phyloP scores from a whole-genome alignment of 352 stramenopile species.

The Pilasporangium apinafurcum region DNA sequence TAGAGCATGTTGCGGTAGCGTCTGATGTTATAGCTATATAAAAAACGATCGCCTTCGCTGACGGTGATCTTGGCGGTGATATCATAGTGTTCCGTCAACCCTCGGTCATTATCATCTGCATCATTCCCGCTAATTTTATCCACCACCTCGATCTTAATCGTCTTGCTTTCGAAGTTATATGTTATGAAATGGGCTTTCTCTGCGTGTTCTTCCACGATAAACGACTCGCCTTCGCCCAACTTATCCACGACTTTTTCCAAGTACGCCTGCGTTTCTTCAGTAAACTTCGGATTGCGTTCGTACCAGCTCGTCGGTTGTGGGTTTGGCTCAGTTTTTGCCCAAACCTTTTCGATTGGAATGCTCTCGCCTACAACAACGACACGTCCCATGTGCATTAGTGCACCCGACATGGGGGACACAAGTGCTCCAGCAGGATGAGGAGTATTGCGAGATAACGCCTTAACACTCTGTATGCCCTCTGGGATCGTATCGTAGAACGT shows the following conservation, averaged over 20 bases:
- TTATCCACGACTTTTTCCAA: conserved; percentile 35
- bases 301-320: conserved; percentile 27
- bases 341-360: conserved; percentile 32
- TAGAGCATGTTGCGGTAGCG: conserved; percentile 40
- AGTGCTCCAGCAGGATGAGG: conserved; percentile 40
- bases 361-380: conserved; percentile 37
- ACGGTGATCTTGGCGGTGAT: conserved; percentile 10
- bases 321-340: conserved; percentile 39
- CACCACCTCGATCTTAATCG: conserved; percentile 43
- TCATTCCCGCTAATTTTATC: conserved; percentile 15
- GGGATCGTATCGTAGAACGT: conserved; percentile 24
- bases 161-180: conserved; percentile 14
- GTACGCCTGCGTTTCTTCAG: conserved; percentile 22
- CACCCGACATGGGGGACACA: conserved; percentile 49
- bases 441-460: conserved; percentile 35
- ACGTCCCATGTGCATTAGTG: conserved; percentile 37
- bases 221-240: conserved; percentile 29
- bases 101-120: background rate
- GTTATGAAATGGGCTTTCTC: conserved; percentile 28
- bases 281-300: conserved; percentile 23
- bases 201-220: conserved; percentile 20
- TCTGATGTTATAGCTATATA: conserved; percentile 37
- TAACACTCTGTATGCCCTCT: conserved; percentile 55
- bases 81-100: conserved; percentile 13
- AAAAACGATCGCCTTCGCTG: conserved; percentile 1